Percentiles rank a stretch among this genome's conserved stretches.
Evolutionary conservation across 2,329 filamentous ascomycete species (phyloP).

Genomic region (Cladosporium sphaerospermum): DNA sequence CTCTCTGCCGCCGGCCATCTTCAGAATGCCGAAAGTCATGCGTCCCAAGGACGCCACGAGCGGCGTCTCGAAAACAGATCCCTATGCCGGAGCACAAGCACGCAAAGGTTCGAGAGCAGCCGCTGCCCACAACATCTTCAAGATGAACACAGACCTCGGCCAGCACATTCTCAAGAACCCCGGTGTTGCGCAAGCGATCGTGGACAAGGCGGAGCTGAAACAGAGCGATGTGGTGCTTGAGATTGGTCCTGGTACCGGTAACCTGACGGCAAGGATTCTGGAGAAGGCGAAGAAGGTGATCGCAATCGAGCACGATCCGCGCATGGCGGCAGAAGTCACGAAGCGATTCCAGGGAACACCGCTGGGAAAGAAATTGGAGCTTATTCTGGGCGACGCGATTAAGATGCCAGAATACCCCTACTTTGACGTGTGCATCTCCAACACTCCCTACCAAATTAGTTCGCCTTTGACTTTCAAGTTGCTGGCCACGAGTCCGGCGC

Average conservation of each 20-base stretch:
- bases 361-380: conserved; percentile 74
- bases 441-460: conserved; percentile 75
- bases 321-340: conserved; percentile 93
- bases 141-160: conserved; percentile 89
- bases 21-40: conserved; percentile 40
- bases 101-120: conserved; percentile 38
- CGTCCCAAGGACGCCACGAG: conserved; percentile 32
- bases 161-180: conserved; percentile 92
- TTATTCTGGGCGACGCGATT: conserved; percentile 87
- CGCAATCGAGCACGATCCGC: conserved; percentile 86
- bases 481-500: conserved; percentile 72
- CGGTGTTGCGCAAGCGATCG: conserved; percentile 73
- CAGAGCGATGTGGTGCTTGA: conserved; percentile 86
- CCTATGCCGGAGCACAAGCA: conserved; percentile 39
- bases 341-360: conserved; percentile 90
- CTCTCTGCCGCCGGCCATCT: not conserved
- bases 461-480: conserved; percentile 89
- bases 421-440: conserved; percentile 79
- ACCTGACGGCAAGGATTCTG: conserved; percentile 81
- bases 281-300: conserved; percentile 79
- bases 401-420: conserved; percentile 69
- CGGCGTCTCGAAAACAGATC: conserved; percentile 33
- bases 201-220: conserved; percentile 82
- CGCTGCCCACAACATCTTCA: conserved; percentile 79
- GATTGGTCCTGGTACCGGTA: conserved; percentile 84